Percentiles rank a stretch among this genome's conserved stretches.
phyloP scores from a whole-genome alignment of 495 filamentous ascomycete species.

The Annulohypoxylon bovei region DNA sequence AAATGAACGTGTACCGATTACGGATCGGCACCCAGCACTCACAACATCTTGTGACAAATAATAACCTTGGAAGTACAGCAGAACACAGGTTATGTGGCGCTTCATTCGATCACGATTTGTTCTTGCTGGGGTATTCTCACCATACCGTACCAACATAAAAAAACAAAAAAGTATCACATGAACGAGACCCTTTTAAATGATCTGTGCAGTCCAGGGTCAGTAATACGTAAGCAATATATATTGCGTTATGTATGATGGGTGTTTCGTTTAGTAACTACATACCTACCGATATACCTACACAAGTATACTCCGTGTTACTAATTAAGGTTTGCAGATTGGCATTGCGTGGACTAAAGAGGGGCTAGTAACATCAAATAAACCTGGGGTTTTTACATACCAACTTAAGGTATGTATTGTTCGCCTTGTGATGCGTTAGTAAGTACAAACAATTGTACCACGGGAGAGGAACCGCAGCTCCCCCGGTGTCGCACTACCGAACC shows the following conservation, averaged over 20 bases:
- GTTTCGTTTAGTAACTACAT: not conserved
- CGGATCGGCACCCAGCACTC: not conserved
- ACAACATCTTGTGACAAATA: not conserved
- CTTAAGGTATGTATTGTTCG: not conserved
- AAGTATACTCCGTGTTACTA: constrained; percentile 28
- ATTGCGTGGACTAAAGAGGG: constrained; percentile 13
- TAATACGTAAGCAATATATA: constrained; percentile 38
- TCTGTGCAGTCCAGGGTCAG: not conserved
- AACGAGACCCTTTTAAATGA: constrained; percentile 10
- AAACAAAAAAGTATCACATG: constrained; percentile 23
- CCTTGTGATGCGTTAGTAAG: not conserved
- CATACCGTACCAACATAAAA: not conserved
- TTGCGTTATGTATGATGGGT: constrained; percentile 9
- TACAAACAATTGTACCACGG: constrained; percentile 12
- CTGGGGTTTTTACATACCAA: constrained; percentile 1
- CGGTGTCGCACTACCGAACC: constrained; percentile 37
- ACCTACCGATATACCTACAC: too few species aligned
- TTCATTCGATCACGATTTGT: constrained; percentile 1
- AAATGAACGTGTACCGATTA: not conserved
- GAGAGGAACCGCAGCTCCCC: constrained; percentile 28
- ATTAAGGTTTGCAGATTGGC: constrained; percentile 20
- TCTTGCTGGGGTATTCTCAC: not conserved
- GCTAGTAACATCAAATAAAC: constrained; percentile 1
- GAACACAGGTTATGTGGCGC: not conserved
- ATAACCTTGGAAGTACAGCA: not conserved